These are phyloP conservation scores for Citrullus colocynthis DNA, from an alignment of 306 rosid genomes.

Conservation along the genomic window DNA sequence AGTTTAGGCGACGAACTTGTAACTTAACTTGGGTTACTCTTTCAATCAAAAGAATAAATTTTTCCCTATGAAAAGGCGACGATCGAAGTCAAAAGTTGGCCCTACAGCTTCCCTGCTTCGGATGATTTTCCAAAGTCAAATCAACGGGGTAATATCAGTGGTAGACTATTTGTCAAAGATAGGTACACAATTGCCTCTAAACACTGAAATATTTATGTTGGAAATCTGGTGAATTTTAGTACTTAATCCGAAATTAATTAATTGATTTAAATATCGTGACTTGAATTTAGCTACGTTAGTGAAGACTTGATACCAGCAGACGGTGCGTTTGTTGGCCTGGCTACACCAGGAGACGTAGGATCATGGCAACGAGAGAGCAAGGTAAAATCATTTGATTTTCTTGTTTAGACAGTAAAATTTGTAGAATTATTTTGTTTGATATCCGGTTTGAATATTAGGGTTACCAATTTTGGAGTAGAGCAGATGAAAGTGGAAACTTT, in stretches of 20 bases:
- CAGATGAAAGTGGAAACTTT: constrained; percentile 67
- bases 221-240: neutral
- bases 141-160: constrained; percentile 22
- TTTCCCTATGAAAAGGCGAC: constrained; percentile 10
- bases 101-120: constrained; percentile 30
- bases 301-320: constrained; percentile 13
- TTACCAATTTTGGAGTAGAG: constrained; percentile 74
- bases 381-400: constrained; percentile 23
- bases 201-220: neutral
- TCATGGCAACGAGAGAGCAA: constrained; percentile 73
- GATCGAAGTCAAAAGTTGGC: constrained; percentile 33
- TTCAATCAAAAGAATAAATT: neutral
- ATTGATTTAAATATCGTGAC: neutral
- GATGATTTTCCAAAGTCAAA: constrained; percentile 27
- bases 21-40: neutral
- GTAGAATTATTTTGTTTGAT: neutral
- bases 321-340: constrained; percentile 42
- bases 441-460: constrained; percentile 18
- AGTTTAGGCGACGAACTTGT: neutral
- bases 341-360: constrained; percentile 37
- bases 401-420: neutral
- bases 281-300: constrained; percentile 10
- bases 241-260: neutral
- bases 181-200: constrained; percentile 6
- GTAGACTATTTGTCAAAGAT: constrained; percentile 24